Base-by-base conservation (phyloP, 345 rosid species). In the Lepidium aucheri region DNA sequence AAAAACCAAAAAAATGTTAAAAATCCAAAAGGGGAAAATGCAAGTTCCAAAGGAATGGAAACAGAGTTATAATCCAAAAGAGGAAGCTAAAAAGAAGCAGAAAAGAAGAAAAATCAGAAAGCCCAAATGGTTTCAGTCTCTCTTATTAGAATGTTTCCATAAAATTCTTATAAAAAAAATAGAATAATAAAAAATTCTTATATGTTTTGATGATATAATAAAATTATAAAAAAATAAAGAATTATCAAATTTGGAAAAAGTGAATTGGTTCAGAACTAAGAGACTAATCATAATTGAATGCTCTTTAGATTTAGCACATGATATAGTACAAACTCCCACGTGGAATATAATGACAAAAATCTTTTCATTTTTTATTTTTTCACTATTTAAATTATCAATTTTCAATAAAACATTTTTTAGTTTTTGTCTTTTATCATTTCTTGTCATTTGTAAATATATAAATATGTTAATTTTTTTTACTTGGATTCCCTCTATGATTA, bases 271-370 rank as follows among this genome's bases (percentile, higher is more conserved):
- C 53, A 60, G 59, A 35, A 53, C 8, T 62, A 33, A 30, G 52
- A 63, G 40, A 10, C 52, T 58, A 51, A 63, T 56, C 51, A 47
- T 63, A 55, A 40, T 26, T 72, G 61, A 65, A 65, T 73, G 72
- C 61, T 51, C 67, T 40, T 6, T 73, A 73, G 71, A 73, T 72
- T 72, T 66, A 65, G 71, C 71, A 65, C 66, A 65, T 65, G 76
- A 62, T 53, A 30, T 53, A 30, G 49, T 61, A 70, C 56, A 62
- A 63, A 70, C 60, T 65, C 65, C 76, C 72, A 73, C 72, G 71
- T 73, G 72, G 72, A 65, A 73, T 49, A 65, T 65, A 59, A 49
- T 65, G 67, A 73, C 72, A 73, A 58, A 58, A 51, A 65, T 65
- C 66, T 20, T 35, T 40, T 18, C 39, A 40, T 2, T 40, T 47